A percentile compares a stretch with the other conserved stretches of the same genome.
phyloP scores from a whole-genome alignment of 2,329 filamentous ascomycete genomes.

The Lachnellula hyalina region DNA sequence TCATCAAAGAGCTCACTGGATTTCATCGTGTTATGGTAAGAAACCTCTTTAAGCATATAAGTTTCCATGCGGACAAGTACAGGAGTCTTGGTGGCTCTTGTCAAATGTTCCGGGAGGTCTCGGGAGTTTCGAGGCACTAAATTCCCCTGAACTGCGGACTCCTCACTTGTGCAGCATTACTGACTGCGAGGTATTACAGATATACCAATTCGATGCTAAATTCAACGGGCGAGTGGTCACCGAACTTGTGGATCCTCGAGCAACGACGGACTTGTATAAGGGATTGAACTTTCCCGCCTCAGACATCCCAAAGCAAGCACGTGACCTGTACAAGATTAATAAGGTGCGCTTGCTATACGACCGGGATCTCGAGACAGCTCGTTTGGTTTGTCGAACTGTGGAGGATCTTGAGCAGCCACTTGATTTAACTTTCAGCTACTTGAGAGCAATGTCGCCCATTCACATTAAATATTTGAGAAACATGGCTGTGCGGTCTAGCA shows the following conservation, averaged over 20 bases:
- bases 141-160: too few relatives aligned
- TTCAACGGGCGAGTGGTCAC: conserved; percentile 87
- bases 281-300: conserved; percentile 84
- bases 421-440: conserved; percentile 66
- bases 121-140: too few relatives aligned
- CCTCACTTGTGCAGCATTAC: too few relatives aligned
- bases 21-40: conserved; percentile 78
- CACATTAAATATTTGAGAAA: conserved; percentile 82
- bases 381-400: conserved; percentile 71
- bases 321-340: conserved; percentile 86
- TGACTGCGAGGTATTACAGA: conserved; percentile 19
- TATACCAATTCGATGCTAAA: conserved; percentile 80
- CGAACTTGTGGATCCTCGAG: conserved; percentile 74
- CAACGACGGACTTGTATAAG: conserved; percentile 79
- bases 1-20: conserved; percentile 83
- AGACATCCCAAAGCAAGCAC: conserved; percentile 78
- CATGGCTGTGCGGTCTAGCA: conserved; percentile 89
- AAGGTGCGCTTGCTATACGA: conserved; percentile 86
- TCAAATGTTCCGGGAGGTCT: too few relatives aligned
- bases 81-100: too few relatives aligned
- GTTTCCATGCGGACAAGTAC: too few relatives aligned
- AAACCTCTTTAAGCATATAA: neutral
- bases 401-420: conserved; percentile 70
- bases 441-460: conserved; percentile 86
- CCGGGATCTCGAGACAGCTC: conserved; percentile 70